These are phyloP conservation scores for Auriculariales sp. DNA, from an alignment of 768 basidiomycete species.

Conservation along the genomic window DNA sequence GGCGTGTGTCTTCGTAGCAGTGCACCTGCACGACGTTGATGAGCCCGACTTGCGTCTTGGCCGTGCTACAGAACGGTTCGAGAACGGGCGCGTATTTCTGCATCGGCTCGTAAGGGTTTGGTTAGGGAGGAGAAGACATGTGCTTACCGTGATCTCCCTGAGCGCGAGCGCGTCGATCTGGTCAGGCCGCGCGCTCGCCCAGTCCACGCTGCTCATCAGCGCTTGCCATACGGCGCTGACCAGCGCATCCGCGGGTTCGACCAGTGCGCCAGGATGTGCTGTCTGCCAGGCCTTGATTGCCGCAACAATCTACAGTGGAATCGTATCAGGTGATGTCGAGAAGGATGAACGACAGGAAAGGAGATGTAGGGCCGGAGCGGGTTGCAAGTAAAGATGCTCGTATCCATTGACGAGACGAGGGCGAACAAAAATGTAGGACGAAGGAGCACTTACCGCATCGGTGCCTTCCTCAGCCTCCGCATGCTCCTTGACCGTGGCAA, in stretches of 20 bases:
- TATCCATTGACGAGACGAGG: too few relatives aligned
- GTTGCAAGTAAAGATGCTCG: too few relatives aligned
- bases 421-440: too few relatives aligned
- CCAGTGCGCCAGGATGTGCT: too few relatives aligned
- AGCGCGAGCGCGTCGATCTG: conserved; percentile 84
- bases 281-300: too few relatives aligned
- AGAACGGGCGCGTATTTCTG: conserved; percentile 77
- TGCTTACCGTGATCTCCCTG: conserved; percentile 73
- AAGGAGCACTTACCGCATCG: too few relatives aligned
- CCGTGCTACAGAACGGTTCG: conserved; percentile 76
- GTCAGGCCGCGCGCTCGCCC: conserved; percentile 73
- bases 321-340: too few relatives aligned
- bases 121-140: neutral
- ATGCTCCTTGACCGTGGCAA: conserved; percentile 53
- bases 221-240: conserved; percentile 95
- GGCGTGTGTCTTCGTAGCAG: conserved; percentile 90
- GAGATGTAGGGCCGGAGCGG: too few relatives aligned
- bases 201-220: conserved; percentile 76
- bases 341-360: too few relatives aligned
- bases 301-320: too few relatives aligned
- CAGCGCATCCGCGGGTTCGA: too few relatives aligned
- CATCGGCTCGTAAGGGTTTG: neutral
- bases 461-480: conserved; percentile 53
- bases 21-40: conserved; percentile 93
- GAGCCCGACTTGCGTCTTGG: conserved; percentile 84